Base-by-base conservation (phyloP, 768 basidiomycete species). In the Leccinum truebloodii region DNA sequence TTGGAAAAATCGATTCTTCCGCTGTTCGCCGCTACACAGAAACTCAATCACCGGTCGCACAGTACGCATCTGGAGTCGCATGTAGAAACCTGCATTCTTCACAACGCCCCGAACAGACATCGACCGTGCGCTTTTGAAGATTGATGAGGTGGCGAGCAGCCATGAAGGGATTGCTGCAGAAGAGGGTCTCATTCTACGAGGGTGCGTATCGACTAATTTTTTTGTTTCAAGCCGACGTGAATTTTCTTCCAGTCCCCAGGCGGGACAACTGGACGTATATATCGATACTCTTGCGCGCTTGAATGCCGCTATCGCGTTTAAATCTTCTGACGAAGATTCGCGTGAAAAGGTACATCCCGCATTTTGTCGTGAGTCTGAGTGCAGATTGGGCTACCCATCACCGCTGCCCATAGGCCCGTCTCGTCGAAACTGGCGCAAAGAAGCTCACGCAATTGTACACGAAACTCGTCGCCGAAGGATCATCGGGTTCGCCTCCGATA, bases 1-100 rank as follows among this genome's bases (percentile, higher is more conserved):
- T 81, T 94, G 22, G 93, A 94, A 68, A 94, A 92, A 65, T 88
- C 91, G 2, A 92, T 95, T 56, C 71, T 90, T 14, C 93, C 93
- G 0, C 73, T 95, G n/a, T 91, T 94, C 67, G 83, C 81, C 1
- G 87, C 89, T 3, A 87, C 92, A 0, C 90, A 93, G 70, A 78
- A 88, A 13, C 72, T 94, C 57, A 93, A 91, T 58, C 79, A 82
- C 65, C 76, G 92, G 41, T 83, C 83, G 18, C 83, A 82, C 50
- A 95, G 92, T 92, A 61, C 30, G 91, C 78, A 13, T 14, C 24
- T 39, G 18, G 10, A 18, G 20, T 12, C 24, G 20, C 48, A 41
- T 46, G 6, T 44, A 6, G 3, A 12, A 20, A 44, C n/a, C 10
- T 9, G 28, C 14, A 12, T 14, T 0, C 18, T 30, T 51, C 44